Conservation (phyloP, 1,139 yeast genomes). For the Yamadazyma jaroonii region DNA sequence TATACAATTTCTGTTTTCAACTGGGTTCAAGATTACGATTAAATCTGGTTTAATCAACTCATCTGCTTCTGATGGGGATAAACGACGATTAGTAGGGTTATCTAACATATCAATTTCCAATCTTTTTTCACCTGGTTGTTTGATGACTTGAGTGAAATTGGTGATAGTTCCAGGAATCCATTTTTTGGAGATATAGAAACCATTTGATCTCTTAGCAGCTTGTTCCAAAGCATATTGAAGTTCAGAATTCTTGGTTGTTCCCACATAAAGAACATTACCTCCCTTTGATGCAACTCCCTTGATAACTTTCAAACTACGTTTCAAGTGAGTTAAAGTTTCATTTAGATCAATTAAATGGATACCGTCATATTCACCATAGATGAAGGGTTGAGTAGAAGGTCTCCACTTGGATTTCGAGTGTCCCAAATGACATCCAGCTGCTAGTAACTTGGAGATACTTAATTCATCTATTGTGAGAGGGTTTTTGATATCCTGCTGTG, state of each 20-base stretch:
- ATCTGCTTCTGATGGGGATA: conserved; percentile 43
- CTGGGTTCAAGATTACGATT: conserved; percentile 82
- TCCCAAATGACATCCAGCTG: conserved; percentile 95
- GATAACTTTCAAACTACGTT: conserved; percentile 76
- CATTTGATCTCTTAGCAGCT: conserved; percentile 76
- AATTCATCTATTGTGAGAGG: conserved; percentile 60
- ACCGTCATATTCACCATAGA: conserved; percentile 86
- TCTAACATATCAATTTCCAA: conserved; percentile 41
- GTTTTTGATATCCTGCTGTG: conserved; percentile 60
- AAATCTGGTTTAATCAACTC: conserved; percentile 79
- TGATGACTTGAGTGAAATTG: conserved; percentile 73
- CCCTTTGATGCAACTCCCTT: conserved; percentile 82
- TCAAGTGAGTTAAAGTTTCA: conserved; percentile 70
- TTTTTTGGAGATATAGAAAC: conserved; percentile 77
- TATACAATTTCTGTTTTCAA: conserved; percentile 78
- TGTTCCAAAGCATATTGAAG: conserved; percentile 72
- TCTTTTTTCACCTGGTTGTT: conserved; percentile 60
- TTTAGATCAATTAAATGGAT: conserved; percentile 87
- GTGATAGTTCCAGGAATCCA: conserved; percentile 98
- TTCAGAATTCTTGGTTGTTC: conserved; percentile 68
- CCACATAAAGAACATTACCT: conserved; percentile 81
- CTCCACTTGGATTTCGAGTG: conserved; percentile 80
- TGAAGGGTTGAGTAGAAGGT: conserved; percentile 82
- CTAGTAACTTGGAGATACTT: conserved; percentile 67
- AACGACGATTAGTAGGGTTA: conserved; percentile 52